Percentiles rank a stretch among this genome's conserved stretches.
These are phyloP conservation scores for Neofusicoccum umdonicola DNA, from an alignment of 2,329 filamentous ascomycete genomes.

Conservation along the genomic window DNA sequence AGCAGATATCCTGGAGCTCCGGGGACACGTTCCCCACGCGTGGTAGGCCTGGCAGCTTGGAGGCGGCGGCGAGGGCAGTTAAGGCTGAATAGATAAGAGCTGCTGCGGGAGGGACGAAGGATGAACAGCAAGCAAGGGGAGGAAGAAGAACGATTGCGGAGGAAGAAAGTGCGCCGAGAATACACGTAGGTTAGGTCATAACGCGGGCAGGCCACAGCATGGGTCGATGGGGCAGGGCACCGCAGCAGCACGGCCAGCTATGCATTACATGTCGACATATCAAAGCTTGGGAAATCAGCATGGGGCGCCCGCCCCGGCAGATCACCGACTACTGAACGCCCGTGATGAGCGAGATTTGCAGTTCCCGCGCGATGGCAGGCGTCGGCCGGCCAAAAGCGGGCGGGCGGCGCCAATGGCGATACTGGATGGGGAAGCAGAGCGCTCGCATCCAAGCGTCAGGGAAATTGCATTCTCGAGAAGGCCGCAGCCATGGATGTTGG, in stretches of 20 bases:
- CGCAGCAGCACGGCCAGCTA: slow-evolving; percentile 11
- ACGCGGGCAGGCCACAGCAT: slow-evolving; percentile 11
- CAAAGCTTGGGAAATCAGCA: slow-evolving; percentile 11
- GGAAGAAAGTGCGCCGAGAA: not conserved
- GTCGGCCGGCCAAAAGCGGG: not conserved
- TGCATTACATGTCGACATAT: slow-evolving; percentile 11
- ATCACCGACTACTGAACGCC: not conserved
- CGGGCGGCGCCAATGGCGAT: slow-evolving; percentile 6
- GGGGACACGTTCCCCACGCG: slow-evolving; percentile 5
- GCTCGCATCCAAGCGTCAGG: slow-evolving; percentile 10
- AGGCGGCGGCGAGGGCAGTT: not conserved
- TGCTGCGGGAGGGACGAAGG: slow-evolving; percentile 19
- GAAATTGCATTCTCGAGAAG: slow-evolving; percentile 16
- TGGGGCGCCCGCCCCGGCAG: not conserved
- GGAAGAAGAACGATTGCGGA: slow-evolving; percentile 31
- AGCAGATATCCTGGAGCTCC: not conserved
- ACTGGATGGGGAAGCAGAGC: slow-evolving; percentile 11
- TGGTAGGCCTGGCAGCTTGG: not conserved
- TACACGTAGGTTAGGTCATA: slow-evolving; percentile 11
- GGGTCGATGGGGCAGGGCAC: not conserved
- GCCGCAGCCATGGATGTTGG: not conserved
- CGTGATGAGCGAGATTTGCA: slow-evolving; percentile 8
- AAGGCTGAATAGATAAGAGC: slow-evolving; percentile 3
- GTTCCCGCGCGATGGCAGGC: not conserved
- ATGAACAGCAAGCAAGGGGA: slow-evolving; percentile 29